Conservation (phyloP, 2,329 filamentous ascomycete species). For the Camptophora hylomeconis region DNA sequence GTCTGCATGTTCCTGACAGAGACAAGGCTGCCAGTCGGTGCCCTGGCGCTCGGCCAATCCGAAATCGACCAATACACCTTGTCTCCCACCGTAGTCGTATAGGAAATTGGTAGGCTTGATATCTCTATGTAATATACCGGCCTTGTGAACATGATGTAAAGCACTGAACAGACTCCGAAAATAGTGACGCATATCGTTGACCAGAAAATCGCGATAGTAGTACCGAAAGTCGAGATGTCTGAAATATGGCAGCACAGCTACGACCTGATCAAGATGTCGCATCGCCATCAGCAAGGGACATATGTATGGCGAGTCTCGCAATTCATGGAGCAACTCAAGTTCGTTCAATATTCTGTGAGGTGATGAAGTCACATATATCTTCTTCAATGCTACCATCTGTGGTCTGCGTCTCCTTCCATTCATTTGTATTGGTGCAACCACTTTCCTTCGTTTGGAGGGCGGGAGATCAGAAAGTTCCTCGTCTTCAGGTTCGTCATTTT, state of each 20-base stretch:
- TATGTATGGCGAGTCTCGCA: conserved; percentile 69
- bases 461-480: conserved; percentile 56
- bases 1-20: conserved; percentile 57
- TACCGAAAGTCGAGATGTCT: conserved; percentile 81
- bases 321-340: conserved; percentile 79
- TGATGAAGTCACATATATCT: conserved; percentile 97
- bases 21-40: conserved; percentile 63
- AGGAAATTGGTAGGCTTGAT: conserved; percentile 70
- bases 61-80: conserved; percentile 95
- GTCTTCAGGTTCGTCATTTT: conserved; percentile 64
- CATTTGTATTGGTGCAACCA: conserved; percentile 24
- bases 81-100: conserved; percentile 36
- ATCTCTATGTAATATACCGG: conserved; percentile 80
- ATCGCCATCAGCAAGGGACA: conserved; percentile 98
- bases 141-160: conserved; percentile 66
- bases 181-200: conserved; percentile 78
- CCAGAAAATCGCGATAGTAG: conserved; percentile 83
- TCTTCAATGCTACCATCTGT: conserved; percentile 92
- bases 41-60: conserved; percentile 73
- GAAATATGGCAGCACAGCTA: conserved; percentile 91
- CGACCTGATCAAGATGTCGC: conserved; percentile 81
- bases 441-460: conserved; percentile 43
- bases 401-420: conserved; percentile 33
- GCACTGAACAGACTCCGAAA: conserved; percentile 80
- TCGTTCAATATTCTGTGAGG: conserved; percentile 91